Conservation (phyloP, 257 asterid species). For the Solanum chaucha region DNA sequence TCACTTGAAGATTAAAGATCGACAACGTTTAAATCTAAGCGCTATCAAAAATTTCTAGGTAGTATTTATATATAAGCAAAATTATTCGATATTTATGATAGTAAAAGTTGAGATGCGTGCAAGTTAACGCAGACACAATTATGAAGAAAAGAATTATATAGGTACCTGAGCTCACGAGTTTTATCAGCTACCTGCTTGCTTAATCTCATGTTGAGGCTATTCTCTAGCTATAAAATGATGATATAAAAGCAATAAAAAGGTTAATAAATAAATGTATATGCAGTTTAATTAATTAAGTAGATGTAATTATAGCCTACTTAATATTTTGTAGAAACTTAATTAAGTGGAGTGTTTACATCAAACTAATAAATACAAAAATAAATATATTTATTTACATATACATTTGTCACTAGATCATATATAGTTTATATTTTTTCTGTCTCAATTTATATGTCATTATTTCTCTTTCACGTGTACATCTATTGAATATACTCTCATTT, state of each 20-base stretch:
- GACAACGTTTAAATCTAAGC: background rate
- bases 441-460: background rate
- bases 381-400: background rate
- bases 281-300: background rate
- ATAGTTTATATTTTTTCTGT: background rate
- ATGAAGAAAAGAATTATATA: background rate
- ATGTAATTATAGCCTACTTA: background rate
- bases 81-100: background rate
- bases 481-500: background rate
- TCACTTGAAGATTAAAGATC: background rate
- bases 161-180: slow-evolving; percentile 20
- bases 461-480: background rate
- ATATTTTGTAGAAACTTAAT: background rate
- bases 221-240: slow-evolving; percentile 14
- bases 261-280: background rate
- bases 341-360: background rate
- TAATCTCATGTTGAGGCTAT: slow-evolving; percentile 10
- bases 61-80: background rate
- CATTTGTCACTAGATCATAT: background rate
- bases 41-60: background rate
- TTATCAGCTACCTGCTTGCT: slow-evolving; percentile 25
- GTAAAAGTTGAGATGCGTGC: background rate
- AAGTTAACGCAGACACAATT: background rate
- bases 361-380: background rate
- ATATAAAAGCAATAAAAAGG: background rate